Evolutionary conservation across 164 flowering plant species (phyloP).

Genomic region (Kalanchoe fedtschenkoi): DNA sequence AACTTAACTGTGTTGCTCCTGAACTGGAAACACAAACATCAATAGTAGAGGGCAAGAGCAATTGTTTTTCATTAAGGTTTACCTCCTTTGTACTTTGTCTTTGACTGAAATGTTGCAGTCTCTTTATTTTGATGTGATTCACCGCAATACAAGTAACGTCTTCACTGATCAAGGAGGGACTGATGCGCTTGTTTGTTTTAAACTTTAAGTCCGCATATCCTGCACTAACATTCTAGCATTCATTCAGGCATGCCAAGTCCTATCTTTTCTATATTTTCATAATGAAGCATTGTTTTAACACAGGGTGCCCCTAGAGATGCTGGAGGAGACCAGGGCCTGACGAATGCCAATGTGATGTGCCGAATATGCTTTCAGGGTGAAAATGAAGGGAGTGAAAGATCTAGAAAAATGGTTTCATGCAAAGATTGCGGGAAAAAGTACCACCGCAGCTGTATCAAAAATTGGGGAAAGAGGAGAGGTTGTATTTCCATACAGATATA

Average conservation of each 20-base stretch:
- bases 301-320: constrained; percentile 32
- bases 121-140: neutral
- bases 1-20: too few relatives aligned
- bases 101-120: neutral
- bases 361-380: constrained; percentile 79
- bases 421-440: constrained; percentile 82
- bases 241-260: neutral
- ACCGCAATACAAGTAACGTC: too few relatives aligned
- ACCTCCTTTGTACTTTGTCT: too few relatives aligned
- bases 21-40: too few relatives aligned
- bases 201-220: neutral
- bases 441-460: constrained; percentile 77
- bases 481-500: neutral
- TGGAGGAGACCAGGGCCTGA: constrained; percentile 39
- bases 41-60: too few relatives aligned
- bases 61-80: neutral
- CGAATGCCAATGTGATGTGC: constrained; percentile 52
- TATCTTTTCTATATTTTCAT: neutral
- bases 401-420: constrained; percentile 84
- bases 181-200: neutral
- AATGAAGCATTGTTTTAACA: neutral
- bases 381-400: constrained; percentile 77
- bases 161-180: neutral
- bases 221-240: neutral
- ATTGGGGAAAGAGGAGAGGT: constrained; percentile 91